Evolutionary conservation across 2,329 filamentous ascomycete genomes (phyloP).

Genomic region (Aureobasidium uvarum): DNA sequence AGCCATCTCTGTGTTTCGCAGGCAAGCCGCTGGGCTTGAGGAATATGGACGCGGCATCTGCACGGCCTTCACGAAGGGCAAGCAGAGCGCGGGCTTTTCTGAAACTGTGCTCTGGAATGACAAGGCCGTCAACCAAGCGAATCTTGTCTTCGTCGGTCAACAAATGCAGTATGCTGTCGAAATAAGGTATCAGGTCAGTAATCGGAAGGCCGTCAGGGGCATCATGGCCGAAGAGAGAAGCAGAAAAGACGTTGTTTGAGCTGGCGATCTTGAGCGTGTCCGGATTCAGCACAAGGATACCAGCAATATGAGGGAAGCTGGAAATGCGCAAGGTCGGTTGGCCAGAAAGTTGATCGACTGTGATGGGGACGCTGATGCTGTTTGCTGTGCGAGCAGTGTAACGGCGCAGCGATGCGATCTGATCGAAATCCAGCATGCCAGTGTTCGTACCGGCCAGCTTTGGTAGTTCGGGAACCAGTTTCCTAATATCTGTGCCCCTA

Average conservation of each 20-base stretch:
- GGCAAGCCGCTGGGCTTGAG: slow-evolving; percentile 79
- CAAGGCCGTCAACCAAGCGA: slow-evolving; percentile 83
- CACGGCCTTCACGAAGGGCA: slow-evolving; percentile 76
- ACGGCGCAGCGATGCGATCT: slow-evolving; percentile 68
- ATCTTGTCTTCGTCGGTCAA: slow-evolving; percentile 85
- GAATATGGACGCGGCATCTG: slow-evolving; percentile 73
- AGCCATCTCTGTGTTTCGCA: slow-evolving; percentile 85
- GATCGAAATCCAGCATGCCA: slow-evolving; percentile 74
- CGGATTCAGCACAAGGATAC: slow-evolving; percentile 89
- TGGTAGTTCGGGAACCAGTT: slow-evolving; percentile 78
- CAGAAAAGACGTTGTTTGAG: slow-evolving; percentile 92
- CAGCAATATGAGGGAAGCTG: slow-evolving; percentile 95
- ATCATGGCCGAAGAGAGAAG: slow-evolving; percentile 85
- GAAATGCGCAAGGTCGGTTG: slow-evolving; percentile 77
- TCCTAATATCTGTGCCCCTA: slow-evolving; percentile 70
- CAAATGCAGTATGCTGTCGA: slow-evolving; percentile 77
- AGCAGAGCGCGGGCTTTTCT: slow-evolving; percentile 82
- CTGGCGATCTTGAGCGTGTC: slow-evolving; percentile 76
- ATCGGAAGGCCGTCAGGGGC: slow-evolving; percentile 78
- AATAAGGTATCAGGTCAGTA: slow-evolving; percentile 77
- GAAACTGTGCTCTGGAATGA: slow-evolving; percentile 95
- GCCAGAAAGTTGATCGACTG: slow-evolving; percentile 69
- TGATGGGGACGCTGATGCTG: slow-evolving; percentile 78
- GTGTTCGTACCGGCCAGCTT: slow-evolving; percentile 68
- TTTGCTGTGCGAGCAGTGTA: slow-evolving; percentile 81